Evolutionary conservation across 148 eudicot species (phyloP).

Genomic region (Cornus florida): DNA sequence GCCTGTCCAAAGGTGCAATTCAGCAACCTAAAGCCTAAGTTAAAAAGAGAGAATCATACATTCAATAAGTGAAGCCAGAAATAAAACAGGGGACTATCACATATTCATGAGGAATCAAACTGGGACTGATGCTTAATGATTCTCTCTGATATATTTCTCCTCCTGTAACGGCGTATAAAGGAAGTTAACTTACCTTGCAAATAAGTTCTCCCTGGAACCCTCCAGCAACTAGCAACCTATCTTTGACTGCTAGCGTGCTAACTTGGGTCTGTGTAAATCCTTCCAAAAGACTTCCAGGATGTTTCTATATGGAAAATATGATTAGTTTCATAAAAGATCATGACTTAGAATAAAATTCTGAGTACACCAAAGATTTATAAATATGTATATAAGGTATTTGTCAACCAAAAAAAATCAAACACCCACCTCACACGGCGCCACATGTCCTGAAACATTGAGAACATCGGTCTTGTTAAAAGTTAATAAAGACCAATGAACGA

Average conservation of each 20-base stretch:
- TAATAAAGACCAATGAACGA: slow-evolving; percentile 58
- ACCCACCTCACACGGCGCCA: slow-evolving; percentile 80
- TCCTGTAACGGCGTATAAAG: not conserved
- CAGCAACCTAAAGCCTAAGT: not conserved
- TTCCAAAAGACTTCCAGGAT: too few species aligned
- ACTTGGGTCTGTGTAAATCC: too few species aligned
- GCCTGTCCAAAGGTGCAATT: not conserved
- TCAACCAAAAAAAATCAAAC: not conserved
- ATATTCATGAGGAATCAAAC: not conserved
- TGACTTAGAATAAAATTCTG: not conserved
- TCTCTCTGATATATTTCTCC: not conserved
- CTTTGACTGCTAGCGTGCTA: too few species aligned
- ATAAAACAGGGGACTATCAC: too few species aligned
- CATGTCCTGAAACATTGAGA: slow-evolving; percentile 79
- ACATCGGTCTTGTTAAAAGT: slow-evolving; percentile 57
- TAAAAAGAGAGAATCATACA: not conserved
- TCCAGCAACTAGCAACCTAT: too few species aligned
- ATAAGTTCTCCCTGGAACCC: too few species aligned
- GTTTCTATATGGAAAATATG: too few species aligned
- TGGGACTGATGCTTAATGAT: not conserved
- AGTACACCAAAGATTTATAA: not conserved
- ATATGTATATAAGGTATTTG: not conserved
- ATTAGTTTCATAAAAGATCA: slow-evolving; percentile 3
- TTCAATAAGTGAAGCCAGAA: not conserved
- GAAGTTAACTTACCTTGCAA: slow-evolving; percentile 49